Percentiles rank a stretch among this genome's conserved stretches.
Evolutionary conservation across 1,139 yeast species (phyloP).

Genomic region (Suhomyces chickasaworum): DNA sequence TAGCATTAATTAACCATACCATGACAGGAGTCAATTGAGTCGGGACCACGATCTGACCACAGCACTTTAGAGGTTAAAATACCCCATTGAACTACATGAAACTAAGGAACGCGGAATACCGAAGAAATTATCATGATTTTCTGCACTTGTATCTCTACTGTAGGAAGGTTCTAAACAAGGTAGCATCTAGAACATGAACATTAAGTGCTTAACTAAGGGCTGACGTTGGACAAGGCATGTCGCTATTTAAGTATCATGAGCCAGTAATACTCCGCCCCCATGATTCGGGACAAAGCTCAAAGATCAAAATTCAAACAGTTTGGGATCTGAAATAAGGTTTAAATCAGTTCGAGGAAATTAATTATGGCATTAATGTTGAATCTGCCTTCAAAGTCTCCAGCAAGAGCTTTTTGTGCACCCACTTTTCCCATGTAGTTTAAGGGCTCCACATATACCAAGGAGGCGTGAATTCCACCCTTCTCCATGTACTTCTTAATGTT

Average conservation of each 20-base stretch:
- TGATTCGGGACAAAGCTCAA: background rate
- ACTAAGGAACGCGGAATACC: background rate
- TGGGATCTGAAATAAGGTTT: background rate
- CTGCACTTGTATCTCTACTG: background rate
- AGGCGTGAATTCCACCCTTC: constrained; percentile 37
- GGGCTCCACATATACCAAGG: constrained; percentile 33
- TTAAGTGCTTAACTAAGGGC: background rate
- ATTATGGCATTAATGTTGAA: constrained; percentile 23
- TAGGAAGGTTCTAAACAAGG: background rate
- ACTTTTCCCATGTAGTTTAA: constrained; percentile 29
- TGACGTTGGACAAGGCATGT: background rate
- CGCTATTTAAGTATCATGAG: background rate
- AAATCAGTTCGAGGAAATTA: constrained; percentile 16
- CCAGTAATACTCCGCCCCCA: background rate
- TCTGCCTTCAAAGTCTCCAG: constrained; percentile 31
- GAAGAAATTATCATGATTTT: background rate
- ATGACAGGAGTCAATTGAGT: too few relatives aligned
- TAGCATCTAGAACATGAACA: background rate
- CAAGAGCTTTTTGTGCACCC: constrained; percentile 28
- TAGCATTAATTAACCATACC: background rate
- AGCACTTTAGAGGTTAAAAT: too few relatives aligned
- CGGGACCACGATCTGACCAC: too few relatives aligned
- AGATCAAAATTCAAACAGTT: background rate
- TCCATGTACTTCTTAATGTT: constrained; percentile 27
- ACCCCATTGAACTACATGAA: too few relatives aligned